These are phyloP conservation scores for Saraca asoca DNA, from an alignment of 331 rosid genomes.

Conservation along the genomic window DNA sequence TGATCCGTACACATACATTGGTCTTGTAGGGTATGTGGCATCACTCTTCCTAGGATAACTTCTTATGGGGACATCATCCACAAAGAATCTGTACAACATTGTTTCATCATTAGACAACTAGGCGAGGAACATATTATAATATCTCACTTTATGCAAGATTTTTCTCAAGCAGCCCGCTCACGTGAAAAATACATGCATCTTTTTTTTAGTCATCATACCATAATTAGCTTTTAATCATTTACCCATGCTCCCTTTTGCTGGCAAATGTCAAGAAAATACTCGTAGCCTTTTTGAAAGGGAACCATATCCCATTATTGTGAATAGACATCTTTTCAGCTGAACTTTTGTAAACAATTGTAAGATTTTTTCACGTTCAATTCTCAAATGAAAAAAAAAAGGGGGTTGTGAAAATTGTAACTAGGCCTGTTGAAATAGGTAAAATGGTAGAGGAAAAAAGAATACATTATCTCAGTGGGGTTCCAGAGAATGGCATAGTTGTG, in stretches of 20 bases:
- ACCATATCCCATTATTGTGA: slow-evolving; percentile 14
- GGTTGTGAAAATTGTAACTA: neutral
- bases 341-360: slow-evolving; percentile 11
- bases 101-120: slow-evolving; percentile 34
- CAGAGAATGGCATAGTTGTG: slow-evolving; percentile 81
- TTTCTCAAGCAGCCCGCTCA: neutral
- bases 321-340: slow-evolving; percentile 4
- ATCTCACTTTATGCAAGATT: slow-evolving; percentile 24
- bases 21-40: slow-evolving; percentile 71
- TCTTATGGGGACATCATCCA: slow-evolving; percentile 87
- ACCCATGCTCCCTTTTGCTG: neutral
- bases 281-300: slow-evolving; percentile 17
- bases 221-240: slow-evolving; percentile 1
- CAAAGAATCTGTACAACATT: slow-evolving; percentile 58
- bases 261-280: neutral
- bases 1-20: slow-evolving; percentile 85
- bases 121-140: neutral
- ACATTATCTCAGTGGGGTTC: slow-evolving; percentile 86
- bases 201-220: neutral
- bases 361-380: too few species aligned
- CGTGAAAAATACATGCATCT: slow-evolving; percentile 11
- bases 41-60: slow-evolving; percentile 70
- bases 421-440: neutral
- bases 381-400: neutral
- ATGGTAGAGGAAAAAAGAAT: slow-evolving; percentile 24